A percentile compares a stretch with the other conserved stretches of the same genome.
phyloP scores from a whole-genome alignment of 1,284 basidiomycete genomes.

The Irpex rosettiformis region DNA sequence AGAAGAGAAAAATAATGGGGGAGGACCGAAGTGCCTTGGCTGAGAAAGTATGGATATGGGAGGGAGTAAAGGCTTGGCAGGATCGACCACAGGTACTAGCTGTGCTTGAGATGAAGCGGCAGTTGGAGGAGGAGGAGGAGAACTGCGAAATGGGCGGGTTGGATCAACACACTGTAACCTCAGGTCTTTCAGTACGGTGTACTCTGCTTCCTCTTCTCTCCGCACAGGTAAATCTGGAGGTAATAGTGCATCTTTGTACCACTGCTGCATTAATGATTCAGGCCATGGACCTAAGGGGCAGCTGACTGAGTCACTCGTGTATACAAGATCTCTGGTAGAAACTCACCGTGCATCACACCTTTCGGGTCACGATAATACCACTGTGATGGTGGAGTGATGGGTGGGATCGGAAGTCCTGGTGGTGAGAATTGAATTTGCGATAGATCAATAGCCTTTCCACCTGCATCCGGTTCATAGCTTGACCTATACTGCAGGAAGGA shows the following conservation, averaged over 20 bases:
- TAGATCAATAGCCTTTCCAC: conserved; percentile 43
- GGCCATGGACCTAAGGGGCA: conserved; percentile 70
- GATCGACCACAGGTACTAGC: conserved; percentile 21
- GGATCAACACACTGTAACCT: conserved; percentile 74
- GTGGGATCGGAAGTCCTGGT: conserved; percentile 71
- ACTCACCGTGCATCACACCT: conserved; percentile 67
- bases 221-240: conserved; percentile 77
- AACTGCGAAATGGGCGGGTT: conserved; percentile 64
- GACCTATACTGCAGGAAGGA: conserved; percentile 69
- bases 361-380: conserved; percentile 84
- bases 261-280: conserved; percentile 77
- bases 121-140: conserved; percentile 33
- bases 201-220: conserved; percentile 67
- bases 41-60: conserved; percentile 82
- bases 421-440: conserved; percentile 69
- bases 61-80: conserved; percentile 58
- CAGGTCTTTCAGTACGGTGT: conserved; percentile 66
- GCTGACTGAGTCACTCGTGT: background rate
- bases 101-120: conserved; percentile 12
- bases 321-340: conserved; percentile 3
- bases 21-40: conserved; percentile 79
- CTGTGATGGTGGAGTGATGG: conserved; percentile 57
- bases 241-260: conserved; percentile 78
- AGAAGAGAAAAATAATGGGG: conserved; percentile 82
- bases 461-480: conserved; percentile 52